Base-by-base conservation (phyloP, 441 rosid genomes). In the Hura crepitans region DNA sequence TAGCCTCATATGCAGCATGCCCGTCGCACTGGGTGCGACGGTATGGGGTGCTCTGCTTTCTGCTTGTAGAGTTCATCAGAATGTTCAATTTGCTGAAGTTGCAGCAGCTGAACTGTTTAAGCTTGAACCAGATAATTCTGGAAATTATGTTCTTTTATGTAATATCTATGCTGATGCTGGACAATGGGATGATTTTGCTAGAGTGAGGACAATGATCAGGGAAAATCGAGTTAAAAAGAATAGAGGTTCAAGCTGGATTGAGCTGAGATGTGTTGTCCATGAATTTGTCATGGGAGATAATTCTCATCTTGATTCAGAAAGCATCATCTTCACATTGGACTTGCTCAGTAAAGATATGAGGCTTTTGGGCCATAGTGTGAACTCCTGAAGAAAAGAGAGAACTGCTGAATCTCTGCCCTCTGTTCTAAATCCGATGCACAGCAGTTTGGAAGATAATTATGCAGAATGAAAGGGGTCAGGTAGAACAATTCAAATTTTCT, bases 11-110 rank as follows among this genome's bases (percentile, higher is more conserved):
- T 77, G 75, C 39, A 81, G 76, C 81, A 86, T 84, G 87, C 83
- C 90, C 69, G 72, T 85, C 50, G 69, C 77, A 76, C 84, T 87
- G 60, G 89, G 80, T 83, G 87, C 82, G 55, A 85, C 77, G 18
- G 77, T 86, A 49, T 85, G 89, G 97, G 93, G 91, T 68, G 86
- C 95, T 58, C 72, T 91, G 64, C 85, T 86, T 78, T 86, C 84
- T 56, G 83, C 93, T 42, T 87, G 89, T 75, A 81, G 86, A 69
- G 80, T 79, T 70, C 89, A 89, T 27, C 80, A 82, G 60, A 81
- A 87, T 77, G 79, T 85, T 72, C 37, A n/a, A 15, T 9, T 86
- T 76, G 93, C 92, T 71, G 85, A 87, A 80, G 88, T 77, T 79
- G 95, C 83, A 39, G 91, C 87, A 57, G 66, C 72, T 43, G 84